Evolutionary conservation across 2,329 filamentous ascomycete species (phyloP), one percentile per base, ranked within the genome.

Genomic region (Leptodontidium sp.): DNA sequence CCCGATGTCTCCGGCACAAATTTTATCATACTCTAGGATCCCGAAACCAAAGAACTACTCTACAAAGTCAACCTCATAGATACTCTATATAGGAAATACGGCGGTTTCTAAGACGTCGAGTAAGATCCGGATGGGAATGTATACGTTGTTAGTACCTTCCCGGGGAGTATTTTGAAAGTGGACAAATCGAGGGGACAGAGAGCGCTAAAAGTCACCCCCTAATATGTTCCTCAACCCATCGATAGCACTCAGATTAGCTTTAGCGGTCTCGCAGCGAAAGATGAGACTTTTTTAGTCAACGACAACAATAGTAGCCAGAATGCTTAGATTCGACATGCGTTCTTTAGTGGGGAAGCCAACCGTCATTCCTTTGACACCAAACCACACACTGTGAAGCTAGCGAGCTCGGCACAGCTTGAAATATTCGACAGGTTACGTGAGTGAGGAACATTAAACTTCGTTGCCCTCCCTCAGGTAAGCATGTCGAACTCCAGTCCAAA

Each of bases 1-100:
- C 24, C 32, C 4, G 65, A 70, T 40, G 40, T 70, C n/a, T 68
- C 68, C 0, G 68, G 65, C 24, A 65, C 65, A 15, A 70, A 67
- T 21, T 57, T 49, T 7, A 65, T 70, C 29, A 47, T 70, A 32
- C 68, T 68, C 53, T 70, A 50, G 50, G 65, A 70, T 29, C 65
- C 63, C 7, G 21, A 38, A 11, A 58, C 47, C 1, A 57, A 61
- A 29, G 26, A 57, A 45, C 17, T 65, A 0, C 14, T 59, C 1
- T 70, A 70, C 58, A 62, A 68, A 17, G 7, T 68, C 6, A 70
- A 70, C 47, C n/a, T 70, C 0, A 67, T 65, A 2, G 57, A 67
- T 4, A 70, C 65, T 1, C 50, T 62, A 17, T 26, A 65, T 17
- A 62, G 68, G 1, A 50, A 50, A 35, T 70, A 70, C 21, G 68